These are phyloP conservation scores for Sorghum bicolor DNA, from an alignment of 176 grass and related monocot species.

Conservation along the genomic window Sorghum_bicolor_NCBIv3 NC_012870.2:3884501-3885000, in stretches of 20 bases:
- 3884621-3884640: background rate
- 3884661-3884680: too few relatives aligned
- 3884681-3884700: background rate
- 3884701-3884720: too few relatives aligned
- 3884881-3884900: background rate
- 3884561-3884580: background rate
- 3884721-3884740: background rate
- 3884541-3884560: background rate
- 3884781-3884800: background rate
- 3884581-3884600: background rate
- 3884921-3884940: conserved; percentile 6
- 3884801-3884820: background rate
- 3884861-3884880: background rate
- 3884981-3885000: conserved; percentile 23
- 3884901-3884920: background rate
- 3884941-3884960: conserved; percentile 18
- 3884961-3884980: conserved; percentile 25
- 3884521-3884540: too few relatives aligned
- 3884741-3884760: background rate
- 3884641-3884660: background rate
- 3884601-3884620: background rate
- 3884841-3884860: background rate
- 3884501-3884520: too few relatives aligned
- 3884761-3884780: too few relatives aligned
- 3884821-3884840: background rate